Percentiles rank a stretch among this genome's conserved stretches.
These are phyloP conservation scores for Dionaea muscipula DNA, from an alignment of 179 eudicot genomes.

Conservation along the genomic window DNA sequence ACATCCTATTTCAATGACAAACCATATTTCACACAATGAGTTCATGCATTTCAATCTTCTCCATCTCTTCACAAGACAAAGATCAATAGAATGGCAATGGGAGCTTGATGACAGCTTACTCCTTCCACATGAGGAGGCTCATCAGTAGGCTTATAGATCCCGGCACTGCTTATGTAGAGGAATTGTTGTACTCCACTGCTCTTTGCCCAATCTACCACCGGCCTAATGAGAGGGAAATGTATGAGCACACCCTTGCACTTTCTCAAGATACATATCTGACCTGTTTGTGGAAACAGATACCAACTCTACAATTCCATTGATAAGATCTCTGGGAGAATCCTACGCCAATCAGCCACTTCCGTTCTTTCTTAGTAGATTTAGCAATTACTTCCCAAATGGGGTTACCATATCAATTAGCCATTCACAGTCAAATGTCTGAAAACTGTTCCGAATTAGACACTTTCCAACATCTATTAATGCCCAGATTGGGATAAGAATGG, in stretches of 20 bases:
- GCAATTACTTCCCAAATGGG: no score
- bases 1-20: conserved; percentile 34
- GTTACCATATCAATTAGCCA: no score
- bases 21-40: not conserved
- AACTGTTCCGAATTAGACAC: no score
- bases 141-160: conserved; percentile 81
- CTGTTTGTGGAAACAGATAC: not conserved
- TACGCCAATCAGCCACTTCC: no score
- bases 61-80: not conserved
- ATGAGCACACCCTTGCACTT: not conserved
- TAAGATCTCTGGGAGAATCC: no score
- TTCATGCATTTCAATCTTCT: not conserved
- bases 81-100: not conserved
- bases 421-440: no score
- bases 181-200: conserved; percentile 62
- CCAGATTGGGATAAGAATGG: no score
- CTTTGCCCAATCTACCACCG: conserved; percentile 95
- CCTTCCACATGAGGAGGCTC: conserved; percentile 98
- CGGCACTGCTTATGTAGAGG: conserved; percentile 88
- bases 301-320: not conserved
- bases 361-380: no score
- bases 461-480: no score
- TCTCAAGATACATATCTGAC: not conserved
- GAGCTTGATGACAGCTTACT: conserved; percentile 24
- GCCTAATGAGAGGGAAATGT: conserved; percentile 30